Evolutionary conservation across 2,329 filamentous ascomycete species (phyloP), one percentile per base, ranked within the genome.

Genomic region (Lachnellula subtilissima): DNA sequence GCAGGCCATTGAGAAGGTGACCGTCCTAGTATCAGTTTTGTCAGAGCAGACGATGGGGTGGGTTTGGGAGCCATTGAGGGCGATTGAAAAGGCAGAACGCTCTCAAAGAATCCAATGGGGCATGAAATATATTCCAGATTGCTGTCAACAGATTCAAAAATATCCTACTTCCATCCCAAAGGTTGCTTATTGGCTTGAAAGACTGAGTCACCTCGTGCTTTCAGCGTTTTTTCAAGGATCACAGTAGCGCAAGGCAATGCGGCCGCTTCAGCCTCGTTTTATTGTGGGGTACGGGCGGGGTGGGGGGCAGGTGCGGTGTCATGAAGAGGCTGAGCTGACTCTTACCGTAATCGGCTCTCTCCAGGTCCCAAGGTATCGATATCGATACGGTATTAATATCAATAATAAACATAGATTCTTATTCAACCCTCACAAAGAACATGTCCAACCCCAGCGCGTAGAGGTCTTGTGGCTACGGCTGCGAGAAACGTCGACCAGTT

Each of bases 391-490:
- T 14, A 35, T 48, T 6, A 28, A 48, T 48, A 48, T 48, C 23
- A 48, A 48, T 17, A 32, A 28, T n/a, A 17, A 40, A 40, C 15
- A 40, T 52, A 61, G 50, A 61, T 54, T 53, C 53, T 56, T 40
- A 11, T 17, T 5, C 25, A 22, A 40, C 49, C 22, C 45, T 19
- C 28, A 42, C 19, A 17, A 43, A 35, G 35, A 59, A 32, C 15
- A 66, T 68, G 63, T 60, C 47, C 52, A 56, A 17, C 58, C 54
- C 61, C 50, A 66, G 58, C 58, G 61, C 58, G 57, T 67, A 63
- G 61, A 60, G 61, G 61, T 60, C 56, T 35, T 60, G 65, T 62
- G 53, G 67, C 67, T 58, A 63, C 65, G 65, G 66, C 66, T 65
- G 63, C 63, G 63, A 55, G 56, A 57, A 53, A 60, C 60, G 53